Conservation (phyloP, 1,284 basidiomycete species). For the Ustilago tritici region DNA sequence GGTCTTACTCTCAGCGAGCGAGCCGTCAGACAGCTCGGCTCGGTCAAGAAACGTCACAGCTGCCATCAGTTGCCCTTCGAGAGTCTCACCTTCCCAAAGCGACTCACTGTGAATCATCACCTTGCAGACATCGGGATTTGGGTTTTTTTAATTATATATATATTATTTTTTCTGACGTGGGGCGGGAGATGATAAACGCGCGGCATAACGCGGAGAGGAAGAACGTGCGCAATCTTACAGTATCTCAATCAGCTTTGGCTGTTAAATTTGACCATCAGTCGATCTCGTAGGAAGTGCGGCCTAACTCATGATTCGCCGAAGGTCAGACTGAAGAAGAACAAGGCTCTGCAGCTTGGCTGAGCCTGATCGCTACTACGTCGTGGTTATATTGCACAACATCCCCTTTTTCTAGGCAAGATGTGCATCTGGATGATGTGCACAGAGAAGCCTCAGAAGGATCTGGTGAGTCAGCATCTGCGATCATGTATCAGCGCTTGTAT, state of each 20-base stretch:
- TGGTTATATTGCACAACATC: not conserved
- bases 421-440: not conserved
- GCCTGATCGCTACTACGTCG: no score
- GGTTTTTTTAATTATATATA: not conserved
- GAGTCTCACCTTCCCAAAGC: not conserved
- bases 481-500: not conserved
- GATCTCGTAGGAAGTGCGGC: no score
- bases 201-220: not conserved
- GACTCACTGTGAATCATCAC: not conserved
- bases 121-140: slow-evolving; percentile 8
- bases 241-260: not conserved
- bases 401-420: not conserved
- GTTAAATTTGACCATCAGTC: not conserved
- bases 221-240: not conserved
- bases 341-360: no score
- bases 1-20: not conserved
- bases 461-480: not conserved
- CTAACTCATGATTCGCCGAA: no score
- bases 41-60: not conserved
- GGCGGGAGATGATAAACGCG: slow-evolving; percentile 8
- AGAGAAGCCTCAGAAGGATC: not conserved
- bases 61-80: not conserved
- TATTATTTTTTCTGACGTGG: slow-evolving; percentile 2
- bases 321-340: no score
- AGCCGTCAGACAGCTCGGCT: not conserved